Conservation (phyloP, 164 flowering plant genomes). For the Kingdonia uniflora region DNA sequence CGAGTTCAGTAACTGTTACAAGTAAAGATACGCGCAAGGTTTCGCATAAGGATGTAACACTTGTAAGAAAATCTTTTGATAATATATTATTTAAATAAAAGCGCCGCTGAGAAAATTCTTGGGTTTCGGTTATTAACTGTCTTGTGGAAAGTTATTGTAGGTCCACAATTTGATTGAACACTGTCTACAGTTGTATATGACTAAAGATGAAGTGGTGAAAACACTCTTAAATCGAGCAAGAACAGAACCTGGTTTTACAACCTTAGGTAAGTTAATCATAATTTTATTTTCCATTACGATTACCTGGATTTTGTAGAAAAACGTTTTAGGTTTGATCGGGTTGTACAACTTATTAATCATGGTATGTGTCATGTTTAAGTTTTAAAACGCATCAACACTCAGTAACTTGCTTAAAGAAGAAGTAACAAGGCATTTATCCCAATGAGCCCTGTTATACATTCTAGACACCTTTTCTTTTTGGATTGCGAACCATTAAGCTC, state of each 20-base stretch:
- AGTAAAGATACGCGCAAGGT: conserved; percentile 74
- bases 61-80: conserved; percentile 29
- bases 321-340: too few relatives aligned
- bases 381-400: too few relatives aligned
- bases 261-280: conserved; percentile 46
- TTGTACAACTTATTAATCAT: not conserved
- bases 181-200: conserved; percentile 91
- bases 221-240: conserved; percentile 79
- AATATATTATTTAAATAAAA: too few relatives aligned
- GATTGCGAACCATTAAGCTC: too few relatives aligned
- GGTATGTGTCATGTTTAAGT: too few relatives aligned
- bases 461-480: too few relatives aligned
- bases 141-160: conserved; percentile 37
- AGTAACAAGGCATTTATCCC: too few relatives aligned
- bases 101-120: too few relatives aligned
- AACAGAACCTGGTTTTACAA: conserved; percentile 94
- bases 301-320: not conserved
- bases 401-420: too few relatives aligned
- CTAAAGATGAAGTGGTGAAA: conserved; percentile 82
- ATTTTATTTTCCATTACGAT: conserved; percentile 2
- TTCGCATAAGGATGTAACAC: conserved; percentile 83
- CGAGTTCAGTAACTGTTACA: conserved; percentile 64
- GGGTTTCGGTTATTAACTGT: not conserved
- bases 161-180: conserved; percentile 94
- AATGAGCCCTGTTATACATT: too few relatives aligned